Conservation (phyloP, 2,329 filamentous ascomycete species). For the Dactylellina leptospora region DNA sequence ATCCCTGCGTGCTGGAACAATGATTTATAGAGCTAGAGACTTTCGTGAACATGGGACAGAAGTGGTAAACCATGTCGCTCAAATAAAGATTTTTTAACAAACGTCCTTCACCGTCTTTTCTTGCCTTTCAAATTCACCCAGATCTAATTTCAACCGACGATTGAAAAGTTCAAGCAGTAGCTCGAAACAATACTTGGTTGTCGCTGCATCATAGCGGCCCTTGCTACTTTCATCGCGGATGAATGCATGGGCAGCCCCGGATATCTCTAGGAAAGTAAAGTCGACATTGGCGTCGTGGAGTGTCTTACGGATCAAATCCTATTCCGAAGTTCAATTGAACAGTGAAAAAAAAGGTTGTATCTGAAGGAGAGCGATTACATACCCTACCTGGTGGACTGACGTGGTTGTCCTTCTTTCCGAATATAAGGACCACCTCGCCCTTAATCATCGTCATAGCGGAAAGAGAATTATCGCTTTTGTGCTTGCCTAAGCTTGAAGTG, state of each 20-base stretch:
- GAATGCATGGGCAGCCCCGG: constrained; percentile 72
- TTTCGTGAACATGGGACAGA: too few species aligned
- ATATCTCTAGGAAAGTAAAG: constrained; percentile 51
- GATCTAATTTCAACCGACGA: constrained; percentile 77
- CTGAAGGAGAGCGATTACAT: constrained; percentile 73
- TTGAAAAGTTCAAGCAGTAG: constrained; percentile 87
- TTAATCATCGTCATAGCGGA: constrained; percentile 72
- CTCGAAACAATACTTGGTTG: constrained; percentile 89
- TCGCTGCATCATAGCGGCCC: constrained; percentile 88
- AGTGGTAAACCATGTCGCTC: neutral
- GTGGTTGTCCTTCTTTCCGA: constrained; percentile 89
- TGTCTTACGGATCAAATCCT: constrained; percentile 38
- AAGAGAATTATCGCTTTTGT: constrained; percentile 71
- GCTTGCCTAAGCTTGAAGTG: constrained; percentile 75
- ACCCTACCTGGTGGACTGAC: constrained; percentile 78
- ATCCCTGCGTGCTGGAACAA: too few species aligned
- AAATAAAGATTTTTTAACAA: constrained; percentile 69
- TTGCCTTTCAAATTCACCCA: constrained; percentile 73
- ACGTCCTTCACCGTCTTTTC: constrained; percentile 75
- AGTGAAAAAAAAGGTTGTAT: too few species aligned
- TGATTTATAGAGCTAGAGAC: too few species aligned
- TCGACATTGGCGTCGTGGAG: constrained; percentile 26
- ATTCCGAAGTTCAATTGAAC: constrained; percentile 65
- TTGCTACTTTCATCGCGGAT: constrained; percentile 92
- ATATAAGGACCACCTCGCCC: constrained; percentile 86